Evolutionary conservation across 202 grass and related monocot genomes (phyloP), one percentile per base, ranked within the genome.

Genomic region (Setaria italica): DNA sequence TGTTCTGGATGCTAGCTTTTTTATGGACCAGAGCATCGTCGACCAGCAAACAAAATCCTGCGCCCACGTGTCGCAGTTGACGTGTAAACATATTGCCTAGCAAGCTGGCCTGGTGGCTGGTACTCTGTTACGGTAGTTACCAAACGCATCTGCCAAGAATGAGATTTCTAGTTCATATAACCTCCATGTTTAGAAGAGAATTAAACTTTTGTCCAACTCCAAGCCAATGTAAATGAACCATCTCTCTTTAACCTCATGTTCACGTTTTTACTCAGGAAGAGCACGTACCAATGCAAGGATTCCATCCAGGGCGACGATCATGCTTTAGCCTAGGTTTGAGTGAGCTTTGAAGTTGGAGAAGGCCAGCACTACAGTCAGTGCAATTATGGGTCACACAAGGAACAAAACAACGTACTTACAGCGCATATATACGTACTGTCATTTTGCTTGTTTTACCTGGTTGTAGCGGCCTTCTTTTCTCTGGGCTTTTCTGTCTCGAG

Each of bases 1-100:
- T 90, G 79, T 82, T 72, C 6, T 83, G 79, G 79, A 16, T 48
- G 19, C 66, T 35, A 35, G 34, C 34, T 59, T 90, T 55, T 82
- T 49, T 39, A 70, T 70, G 78, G 41, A 34, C 55, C 12, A 42
- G 42, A 51, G 13, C 65, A 71, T 29, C 46, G 8, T 4, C 72
- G 46, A 53, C 50, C 25, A 48, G 11, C 41, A 29, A 29, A 19
- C 19, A 46, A 42, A 78, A 35, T 7, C 19, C 14, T 25, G 25
- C 4, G 25, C 58, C 21, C 58, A 30, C 10, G 56, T 59, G 56
- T 59, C 56, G n/a, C 67, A 46, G 16, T 14, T 16, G 43, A 46
- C 43, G 43, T 46, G 43, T 46, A 41, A 41, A 80, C 6, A 49
- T 64, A 13, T 4, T 32, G 43, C 8, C 43, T 46, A 46, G 9